phyloP scores from a whole-genome alignment of 192 early-diverging fungal species.

The Endogone sp. region DNA sequence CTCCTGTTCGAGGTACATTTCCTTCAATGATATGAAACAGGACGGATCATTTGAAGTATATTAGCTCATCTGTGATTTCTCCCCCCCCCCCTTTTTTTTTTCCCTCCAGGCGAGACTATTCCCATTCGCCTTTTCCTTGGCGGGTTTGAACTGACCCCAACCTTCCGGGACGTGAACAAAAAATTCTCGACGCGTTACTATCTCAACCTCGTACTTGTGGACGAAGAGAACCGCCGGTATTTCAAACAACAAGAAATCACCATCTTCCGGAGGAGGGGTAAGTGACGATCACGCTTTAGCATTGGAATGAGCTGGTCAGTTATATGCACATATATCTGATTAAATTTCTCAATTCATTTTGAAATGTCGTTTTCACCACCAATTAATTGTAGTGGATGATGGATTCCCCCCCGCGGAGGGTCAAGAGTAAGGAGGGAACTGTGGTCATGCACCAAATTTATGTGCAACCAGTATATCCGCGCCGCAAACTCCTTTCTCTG shows the following conservation, averaged over 20 bases:
- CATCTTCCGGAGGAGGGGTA: slow-evolving; percentile 61
- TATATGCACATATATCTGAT: slow-evolving; percentile 2
- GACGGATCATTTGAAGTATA: too few relatives aligned
- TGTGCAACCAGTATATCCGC: too few relatives aligned
- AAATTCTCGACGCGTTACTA: slow-evolving; percentile 99
- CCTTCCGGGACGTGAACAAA: slow-evolving; percentile 95
- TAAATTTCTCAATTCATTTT: background rate
- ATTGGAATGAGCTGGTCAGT: background rate
- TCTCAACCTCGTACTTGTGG: slow-evolving; percentile 95
- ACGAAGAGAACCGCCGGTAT: slow-evolving; percentile 98
- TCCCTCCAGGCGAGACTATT: slow-evolving; percentile 95
- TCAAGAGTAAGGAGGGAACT: slow-evolving; percentile 6
- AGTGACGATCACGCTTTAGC: background rate
- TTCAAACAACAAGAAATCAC: slow-evolving; percentile 99
- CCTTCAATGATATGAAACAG: background rate
- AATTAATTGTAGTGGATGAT: slow-evolving; percentile 20
- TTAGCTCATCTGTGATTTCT: too few relatives aligned
- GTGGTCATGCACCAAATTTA: too few relatives aligned
- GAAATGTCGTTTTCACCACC: background rate
- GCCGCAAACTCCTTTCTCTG: too few relatives aligned
- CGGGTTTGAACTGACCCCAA: slow-evolving; percentile 98
- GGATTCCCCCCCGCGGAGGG: slow-evolving; percentile 29
- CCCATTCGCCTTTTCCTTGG: slow-evolving; percentile 96
- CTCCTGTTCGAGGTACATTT: slow-evolving; percentile 78
- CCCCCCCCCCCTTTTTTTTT: slow-evolving; percentile 4